Evolutionary conservation across 2,329 filamentous ascomycete species (phyloP).

Genomic region (Ceratocystis albifundus): DNA sequence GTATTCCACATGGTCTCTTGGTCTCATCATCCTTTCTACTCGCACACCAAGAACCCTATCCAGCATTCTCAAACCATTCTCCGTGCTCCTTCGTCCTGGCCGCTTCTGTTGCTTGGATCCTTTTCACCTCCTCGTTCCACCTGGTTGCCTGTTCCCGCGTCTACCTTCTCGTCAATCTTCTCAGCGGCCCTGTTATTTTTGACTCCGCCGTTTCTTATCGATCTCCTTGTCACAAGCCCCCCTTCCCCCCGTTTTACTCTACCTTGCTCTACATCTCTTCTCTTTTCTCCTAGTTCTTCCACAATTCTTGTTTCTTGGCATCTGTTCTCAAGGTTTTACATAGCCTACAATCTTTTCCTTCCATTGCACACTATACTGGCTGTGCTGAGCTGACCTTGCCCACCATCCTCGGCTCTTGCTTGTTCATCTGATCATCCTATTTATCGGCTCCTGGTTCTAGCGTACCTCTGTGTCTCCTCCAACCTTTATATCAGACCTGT

Average conservation of each 20-base stretch:
- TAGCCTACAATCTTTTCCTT: background rate
- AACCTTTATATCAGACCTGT: background rate
- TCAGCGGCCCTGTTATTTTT: conserved; percentile 10
- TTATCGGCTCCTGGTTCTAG: background rate
- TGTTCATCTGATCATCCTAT: background rate
- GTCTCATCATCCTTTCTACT: background rate
- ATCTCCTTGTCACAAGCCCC: conserved; percentile 14
- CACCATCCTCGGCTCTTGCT: background rate
- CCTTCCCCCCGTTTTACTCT: conserved; percentile 7
- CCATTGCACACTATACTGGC: background rate
- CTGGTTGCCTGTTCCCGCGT: background rate
- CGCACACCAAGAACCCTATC: background rate
- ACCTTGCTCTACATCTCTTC: conserved; percentile 3
- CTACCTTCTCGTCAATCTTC: background rate
- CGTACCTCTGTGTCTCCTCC: background rate
- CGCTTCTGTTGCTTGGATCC: background rate
- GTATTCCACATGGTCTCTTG: background rate
- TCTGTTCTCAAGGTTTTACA: background rate
- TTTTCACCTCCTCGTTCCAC: background rate
- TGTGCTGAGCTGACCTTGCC: background rate
- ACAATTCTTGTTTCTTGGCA: conserved; percentile 12
- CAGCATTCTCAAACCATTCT: conserved; percentile 6
- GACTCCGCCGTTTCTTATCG: conserved; percentile 6
- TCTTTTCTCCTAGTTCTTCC: conserved; percentile 14
- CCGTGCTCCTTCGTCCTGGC: background rate